Percentiles rank a stretch among this genome's conserved stretches.
Evolutionary conservation across 148 eudicot genomes (phyloP).

Genomic region (Polygonum maritimum): DNA sequence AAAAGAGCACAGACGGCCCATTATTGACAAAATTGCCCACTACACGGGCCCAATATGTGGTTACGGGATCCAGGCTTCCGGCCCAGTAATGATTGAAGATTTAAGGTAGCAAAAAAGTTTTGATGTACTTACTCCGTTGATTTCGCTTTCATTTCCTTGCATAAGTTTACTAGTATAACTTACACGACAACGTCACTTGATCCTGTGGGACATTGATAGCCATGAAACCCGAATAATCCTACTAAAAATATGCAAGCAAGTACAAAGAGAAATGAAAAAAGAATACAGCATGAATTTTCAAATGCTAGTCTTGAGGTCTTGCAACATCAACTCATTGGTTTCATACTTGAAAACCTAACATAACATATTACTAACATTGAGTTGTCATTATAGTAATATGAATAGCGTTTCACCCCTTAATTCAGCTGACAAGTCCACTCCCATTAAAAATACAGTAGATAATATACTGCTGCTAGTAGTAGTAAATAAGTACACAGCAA

Average conservation of each 20-base stretch:
- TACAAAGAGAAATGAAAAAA: too few species aligned
- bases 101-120: neutral
- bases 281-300: neutral
- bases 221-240: neutral
- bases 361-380: too few species aligned
- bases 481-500: neutral
- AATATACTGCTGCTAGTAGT: neutral
- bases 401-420: neutral
- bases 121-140: neutral
- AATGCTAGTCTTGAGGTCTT: neutral
- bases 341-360: too few species aligned
- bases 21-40: neutral
- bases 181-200: neutral
- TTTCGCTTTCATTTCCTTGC: neutral
- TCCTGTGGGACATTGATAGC: neutral
- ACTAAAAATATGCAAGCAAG: neutral
- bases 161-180: neutral
- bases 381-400: neutral
- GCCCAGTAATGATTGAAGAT: neutral
- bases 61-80: neutral
- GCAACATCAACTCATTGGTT: too few species aligned
- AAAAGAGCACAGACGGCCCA: neutral
- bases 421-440: neutral
- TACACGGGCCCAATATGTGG: neutral
- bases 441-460: neutral